Evolutionary conservation across 2,329 filamentous ascomycete species (phyloP), one percentile per base, ranked within the genome.

Genomic region (Coniosporium tulheliwenetii): DNA sequence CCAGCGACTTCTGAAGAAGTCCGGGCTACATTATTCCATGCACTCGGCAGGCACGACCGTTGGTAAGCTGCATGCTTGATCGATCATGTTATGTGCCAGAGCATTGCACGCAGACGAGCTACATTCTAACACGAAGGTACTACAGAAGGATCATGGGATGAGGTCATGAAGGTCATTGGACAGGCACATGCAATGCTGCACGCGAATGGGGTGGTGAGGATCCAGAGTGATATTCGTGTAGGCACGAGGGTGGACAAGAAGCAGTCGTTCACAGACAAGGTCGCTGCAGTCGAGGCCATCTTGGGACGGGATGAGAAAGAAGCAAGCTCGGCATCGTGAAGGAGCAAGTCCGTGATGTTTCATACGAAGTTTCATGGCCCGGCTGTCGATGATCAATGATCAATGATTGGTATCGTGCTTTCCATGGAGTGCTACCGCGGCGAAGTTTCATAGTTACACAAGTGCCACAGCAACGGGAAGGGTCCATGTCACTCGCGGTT

Each of bases 41-140:
- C 89, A 96, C 63, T 87, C 84, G 19, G 87, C 86, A 2, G 91
- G 89, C 10, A 95, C 89, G 0, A 96, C 89, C 0, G 74, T 96
- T 41, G 86, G 85, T 91, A 66, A 43, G 78, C 67, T 26, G n/a
- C 32, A 7, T 26, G 4, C 7, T 26, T 26, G 3, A 7, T 26
- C 19, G 19, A 7, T 26, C 19, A 26, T 7, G 19, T 26, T 26
- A 26, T 26, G 19, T 7, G 3, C 19, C 19, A 26, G 19, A 26
- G 19, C 19, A 26, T 26, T 26, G 19, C 19, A 26, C 19, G 19
- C 13, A 29, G 5, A 15, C 37, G 10, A 13, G 33, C 30, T 14
- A 26, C 34, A 42, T 38, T 12, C 36, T 36, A 36, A 16, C 29
- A 47, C 34, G 14, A 35, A 13, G 15, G 15, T 15, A 13, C 7